These are phyloP conservation scores for Camellia granthamiana DNA, from an alignment of 148 eudicot genomes.

Conservation along the genomic window DNA sequence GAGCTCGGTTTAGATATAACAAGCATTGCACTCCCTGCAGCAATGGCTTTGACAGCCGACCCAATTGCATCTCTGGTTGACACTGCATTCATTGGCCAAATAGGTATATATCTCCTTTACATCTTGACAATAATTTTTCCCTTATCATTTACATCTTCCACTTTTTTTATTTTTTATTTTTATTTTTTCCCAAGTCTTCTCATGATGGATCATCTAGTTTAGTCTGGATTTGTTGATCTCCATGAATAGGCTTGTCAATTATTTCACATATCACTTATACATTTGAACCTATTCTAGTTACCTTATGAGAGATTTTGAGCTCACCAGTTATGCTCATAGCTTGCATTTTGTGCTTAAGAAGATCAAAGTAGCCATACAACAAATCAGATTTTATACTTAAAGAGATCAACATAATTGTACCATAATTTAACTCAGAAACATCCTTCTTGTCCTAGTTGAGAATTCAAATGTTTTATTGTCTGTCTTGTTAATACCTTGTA, in stretches of 20 bases:
- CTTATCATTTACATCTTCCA: not conserved
- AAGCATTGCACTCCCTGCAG: conserved; percentile 79
- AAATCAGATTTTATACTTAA: not conserved
- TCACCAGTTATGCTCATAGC: not conserved
- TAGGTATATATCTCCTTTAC: conserved; percentile 50
- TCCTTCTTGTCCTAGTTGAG: not conserved
- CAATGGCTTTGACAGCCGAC: conserved; percentile 79
- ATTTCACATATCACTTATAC: not conserved
- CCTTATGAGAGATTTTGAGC: not conserved
- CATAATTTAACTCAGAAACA: not conserved
- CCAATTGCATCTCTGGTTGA: conserved; percentile 86
- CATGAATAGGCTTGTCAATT: not conserved
- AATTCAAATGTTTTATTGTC: not conserved
- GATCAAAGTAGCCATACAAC: not conserved
- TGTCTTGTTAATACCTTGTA: no score
- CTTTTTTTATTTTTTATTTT: not conserved
- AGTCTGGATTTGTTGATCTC: not conserved
- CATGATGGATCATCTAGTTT: no score
- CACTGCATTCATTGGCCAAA: conserved; percentile 90
- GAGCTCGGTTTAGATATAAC: conserved; percentile 71
- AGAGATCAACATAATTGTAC: not conserved
- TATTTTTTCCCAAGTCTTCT: not conserved
- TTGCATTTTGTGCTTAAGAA: not conserved
- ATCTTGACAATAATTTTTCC: not conserved
- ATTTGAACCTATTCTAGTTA: not conserved